Evolutionary conservation across 345 rosid genomes (phyloP).

Genomic region (Angophora floribunda): DNA sequence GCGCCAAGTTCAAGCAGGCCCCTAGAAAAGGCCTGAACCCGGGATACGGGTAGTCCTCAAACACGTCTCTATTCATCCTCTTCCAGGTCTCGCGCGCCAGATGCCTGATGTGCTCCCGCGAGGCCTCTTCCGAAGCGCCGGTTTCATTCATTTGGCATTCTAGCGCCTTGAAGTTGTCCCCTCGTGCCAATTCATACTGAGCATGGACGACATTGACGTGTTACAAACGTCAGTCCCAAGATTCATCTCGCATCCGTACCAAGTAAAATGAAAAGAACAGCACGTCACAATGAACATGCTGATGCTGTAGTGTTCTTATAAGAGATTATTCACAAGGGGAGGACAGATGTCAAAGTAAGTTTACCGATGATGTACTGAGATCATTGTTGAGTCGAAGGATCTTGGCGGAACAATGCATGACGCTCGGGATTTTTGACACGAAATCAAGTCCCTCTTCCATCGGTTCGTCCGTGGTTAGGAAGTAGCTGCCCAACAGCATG

Average conservation of each 20-base stretch:
- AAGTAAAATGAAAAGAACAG: not conserved
- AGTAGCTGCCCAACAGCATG: not conserved
- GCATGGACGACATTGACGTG: not conserved
- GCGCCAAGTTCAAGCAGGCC: not conserved
- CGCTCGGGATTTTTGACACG: not conserved
- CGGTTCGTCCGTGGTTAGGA: not conserved
- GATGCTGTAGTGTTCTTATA: not conserved
- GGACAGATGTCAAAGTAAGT: not conserved
- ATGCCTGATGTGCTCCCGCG: not conserved
- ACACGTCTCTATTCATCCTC: not conserved
- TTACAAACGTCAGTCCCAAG: not conserved
- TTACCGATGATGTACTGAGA: not conserved
- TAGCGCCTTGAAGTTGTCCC: not conserved
- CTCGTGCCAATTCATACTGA: not conserved
- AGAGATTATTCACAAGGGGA: not conserved
- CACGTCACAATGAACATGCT: not conserved
- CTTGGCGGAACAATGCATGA: not conserved
- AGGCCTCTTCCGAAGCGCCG: not conserved
- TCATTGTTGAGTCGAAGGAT: conserved; percentile 5
- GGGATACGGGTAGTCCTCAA: not conserved
- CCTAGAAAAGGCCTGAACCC: not conserved
- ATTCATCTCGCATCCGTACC: not conserved
- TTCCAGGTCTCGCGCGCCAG: not conserved
- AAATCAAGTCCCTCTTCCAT: not conserved
- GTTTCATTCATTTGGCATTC: not conserved